Evolutionary conservation across 331 rosid species (phyloP).

Genomic region (Quercus lobata): DNA sequence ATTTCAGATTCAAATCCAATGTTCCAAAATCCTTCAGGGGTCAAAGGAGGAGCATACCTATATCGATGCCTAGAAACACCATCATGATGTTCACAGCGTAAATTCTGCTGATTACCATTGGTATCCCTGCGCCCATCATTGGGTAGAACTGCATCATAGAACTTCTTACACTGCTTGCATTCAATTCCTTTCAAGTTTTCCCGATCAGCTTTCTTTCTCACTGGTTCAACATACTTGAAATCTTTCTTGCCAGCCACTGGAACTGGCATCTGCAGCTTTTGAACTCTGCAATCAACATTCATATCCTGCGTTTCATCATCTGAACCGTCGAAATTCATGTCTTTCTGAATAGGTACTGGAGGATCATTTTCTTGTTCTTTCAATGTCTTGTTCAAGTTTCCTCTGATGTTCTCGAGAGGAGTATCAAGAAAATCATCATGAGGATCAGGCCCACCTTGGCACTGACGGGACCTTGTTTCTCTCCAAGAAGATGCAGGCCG

Average conservation of each 20-base stretch:
- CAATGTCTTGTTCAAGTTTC: conserved; percentile 45
- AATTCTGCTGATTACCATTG: conserved; percentile 30
- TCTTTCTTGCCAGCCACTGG: conserved; percentile 33
- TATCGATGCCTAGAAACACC: conserved; percentile 98
- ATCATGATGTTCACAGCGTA: conserved; percentile 90
- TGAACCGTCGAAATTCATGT: conserved; percentile 33
- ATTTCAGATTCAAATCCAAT: conserved; percentile 95
- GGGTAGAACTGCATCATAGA: conserved; percentile 89
- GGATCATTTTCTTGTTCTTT: conserved; percentile 27
- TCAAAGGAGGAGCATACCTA: conserved; percentile 84
- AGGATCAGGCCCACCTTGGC: conserved; percentile 65
- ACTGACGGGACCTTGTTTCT: conserved; percentile 67
- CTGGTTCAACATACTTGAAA: conserved; percentile 81
- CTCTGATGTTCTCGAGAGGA: conserved; percentile 73
- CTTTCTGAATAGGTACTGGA: conserved; percentile 28
- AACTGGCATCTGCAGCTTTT: conserved; percentile 43
- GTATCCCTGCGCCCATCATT: conserved; percentile 39
- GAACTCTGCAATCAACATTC: conserved; percentile 38
- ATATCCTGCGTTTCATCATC: conserved; percentile 88
- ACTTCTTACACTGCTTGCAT: conserved; percentile 91
- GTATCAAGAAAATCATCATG: conserved; percentile 96
- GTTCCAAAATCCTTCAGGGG: conserved; percentile 99
- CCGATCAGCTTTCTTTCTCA: conserved; percentile 91
- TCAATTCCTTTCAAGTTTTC: conserved; percentile 87
- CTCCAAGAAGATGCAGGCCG: conserved; percentile 77